These are phyloP conservation scores for Sanchytrium tribonematis DNA, from an alignment of 371 early-diverging fungal species.

Conservation along the genomic window DNA sequence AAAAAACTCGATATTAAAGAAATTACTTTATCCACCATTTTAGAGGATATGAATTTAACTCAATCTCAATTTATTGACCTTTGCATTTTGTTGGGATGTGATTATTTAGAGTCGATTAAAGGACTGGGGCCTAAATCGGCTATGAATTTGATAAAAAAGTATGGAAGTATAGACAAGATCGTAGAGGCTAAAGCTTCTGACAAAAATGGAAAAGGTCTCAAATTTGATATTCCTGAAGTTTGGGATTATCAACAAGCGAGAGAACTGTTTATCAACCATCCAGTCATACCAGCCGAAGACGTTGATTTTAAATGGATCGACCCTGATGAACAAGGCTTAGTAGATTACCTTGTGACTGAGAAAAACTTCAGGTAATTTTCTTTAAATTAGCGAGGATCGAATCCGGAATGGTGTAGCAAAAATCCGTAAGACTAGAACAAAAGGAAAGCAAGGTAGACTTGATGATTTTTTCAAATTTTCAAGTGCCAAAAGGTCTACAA, in stretches of 20 bases:
- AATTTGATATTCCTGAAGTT: constrained; percentile 32
- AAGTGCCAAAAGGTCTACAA: background rate
- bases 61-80: constrained; percentile 81
- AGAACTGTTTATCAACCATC: constrained; percentile 54
- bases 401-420: constrained; percentile 60
- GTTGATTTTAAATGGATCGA: constrained; percentile 54
- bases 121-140: constrained; percentile 79
- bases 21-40: constrained; percentile 46
- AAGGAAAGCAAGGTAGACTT: constrained; percentile 61
- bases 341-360: constrained; percentile 66
- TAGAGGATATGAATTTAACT: constrained; percentile 51
- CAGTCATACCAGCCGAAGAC: constrained; percentile 32
- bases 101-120: constrained; percentile 86
- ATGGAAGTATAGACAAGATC: constrained; percentile 60
- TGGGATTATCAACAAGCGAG: constrained; percentile 83
- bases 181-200: constrained; percentile 38
- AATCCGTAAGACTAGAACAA: constrained; percentile 34
- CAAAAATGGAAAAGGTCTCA: constrained; percentile 22
- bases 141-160: constrained; percentile 55
- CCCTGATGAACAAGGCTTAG: constrained; percentile 65
- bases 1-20: constrained; percentile 83
- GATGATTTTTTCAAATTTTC: constrained; percentile 52
- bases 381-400: constrained; percentile 43
- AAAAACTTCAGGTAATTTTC: constrained; percentile 64
- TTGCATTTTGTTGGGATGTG: constrained; percentile 97